Conservation (phyloP, 306 rosid species). For the Delonix regia region DNA sequence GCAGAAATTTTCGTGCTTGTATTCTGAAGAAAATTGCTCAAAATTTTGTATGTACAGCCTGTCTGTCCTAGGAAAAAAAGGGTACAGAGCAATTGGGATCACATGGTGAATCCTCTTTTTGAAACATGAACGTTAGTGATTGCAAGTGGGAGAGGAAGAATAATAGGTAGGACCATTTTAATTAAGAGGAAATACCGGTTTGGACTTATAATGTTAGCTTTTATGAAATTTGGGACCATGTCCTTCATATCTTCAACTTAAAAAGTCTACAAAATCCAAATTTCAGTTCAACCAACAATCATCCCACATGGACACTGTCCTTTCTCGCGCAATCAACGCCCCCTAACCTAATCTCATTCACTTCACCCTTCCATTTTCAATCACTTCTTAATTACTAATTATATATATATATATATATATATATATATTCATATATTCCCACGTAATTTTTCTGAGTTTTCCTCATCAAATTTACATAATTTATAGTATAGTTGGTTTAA, state of each 20-base stretch:
- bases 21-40: background rate
- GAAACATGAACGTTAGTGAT: background rate
- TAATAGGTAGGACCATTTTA: slow-evolving; percentile 40
- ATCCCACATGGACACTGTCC: slow-evolving; percentile 37
- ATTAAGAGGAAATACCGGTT: slow-evolving; percentile 40
- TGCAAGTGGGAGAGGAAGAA: slow-evolving; percentile 10
- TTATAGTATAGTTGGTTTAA: too few relatives aligned
- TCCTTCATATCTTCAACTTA: slow-evolving; percentile 32
- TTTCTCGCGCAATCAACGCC: slow-evolving; percentile 66
- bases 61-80: background rate
- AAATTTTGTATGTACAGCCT: background rate
- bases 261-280: slow-evolving; percentile 47
- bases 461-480: too few relatives aligned
- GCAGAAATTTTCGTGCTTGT: background rate
- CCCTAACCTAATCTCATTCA: slow-evolving; percentile 40
- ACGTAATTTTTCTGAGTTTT: too few relatives aligned
- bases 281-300: slow-evolving; percentile 39
- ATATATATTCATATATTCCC: too few relatives aligned
- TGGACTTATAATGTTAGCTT: slow-evolving; percentile 45
- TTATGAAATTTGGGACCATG: slow-evolving; percentile 51
- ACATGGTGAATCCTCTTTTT: background rate
- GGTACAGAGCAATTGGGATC: background rate
- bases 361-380: slow-evolving; percentile 16
- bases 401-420: too few relatives aligned
- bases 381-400: too few relatives aligned